These are phyloP conservation scores for Solanum hybrid DNA, from an alignment of 305 asterid species.

Conservation along the genomic window DNA sequence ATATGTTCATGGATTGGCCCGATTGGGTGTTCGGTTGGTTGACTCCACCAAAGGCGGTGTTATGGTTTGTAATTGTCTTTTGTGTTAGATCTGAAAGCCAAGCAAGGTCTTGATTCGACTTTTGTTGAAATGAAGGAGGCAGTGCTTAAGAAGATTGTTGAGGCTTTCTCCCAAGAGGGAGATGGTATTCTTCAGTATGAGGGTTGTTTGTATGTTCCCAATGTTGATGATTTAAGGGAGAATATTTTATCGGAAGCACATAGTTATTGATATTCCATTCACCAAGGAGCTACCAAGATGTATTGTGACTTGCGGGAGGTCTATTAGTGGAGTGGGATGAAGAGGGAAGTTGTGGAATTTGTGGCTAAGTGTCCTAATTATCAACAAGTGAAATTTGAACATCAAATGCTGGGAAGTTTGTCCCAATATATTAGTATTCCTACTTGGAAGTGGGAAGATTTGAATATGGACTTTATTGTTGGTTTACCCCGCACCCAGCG, in stretches of 20 bases:
- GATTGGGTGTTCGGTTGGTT: neutral
- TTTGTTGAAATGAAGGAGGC: neutral
- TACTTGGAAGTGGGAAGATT: neutral
- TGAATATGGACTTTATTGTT: neutral
- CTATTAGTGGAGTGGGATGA: neutral
- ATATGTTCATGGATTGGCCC: neutral
- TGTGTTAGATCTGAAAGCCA: neutral
- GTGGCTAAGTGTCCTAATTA: neutral
- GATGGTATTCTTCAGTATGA: neutral
- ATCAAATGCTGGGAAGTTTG: neutral
- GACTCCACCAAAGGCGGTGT: neutral
- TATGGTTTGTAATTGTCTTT: neutral
- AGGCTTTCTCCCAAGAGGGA: neutral
- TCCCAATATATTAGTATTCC: neutral
- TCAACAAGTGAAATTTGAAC: neutral
- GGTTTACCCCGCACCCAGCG: neutral
- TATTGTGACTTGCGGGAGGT: neutral
- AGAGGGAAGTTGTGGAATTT: neutral
- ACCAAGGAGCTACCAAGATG: neutral
- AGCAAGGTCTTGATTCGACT: neutral
- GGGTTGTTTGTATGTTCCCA: neutral
- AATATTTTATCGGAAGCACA: neutral
- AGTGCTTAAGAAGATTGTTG: neutral
- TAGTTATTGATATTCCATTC: neutral
- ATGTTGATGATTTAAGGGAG: neutral